These are phyloP conservation scores for Trichoderma guizhouense DNA, from an alignment of 2,329 filamentous ascomycete species.

Conservation along the genomic window DNA sequence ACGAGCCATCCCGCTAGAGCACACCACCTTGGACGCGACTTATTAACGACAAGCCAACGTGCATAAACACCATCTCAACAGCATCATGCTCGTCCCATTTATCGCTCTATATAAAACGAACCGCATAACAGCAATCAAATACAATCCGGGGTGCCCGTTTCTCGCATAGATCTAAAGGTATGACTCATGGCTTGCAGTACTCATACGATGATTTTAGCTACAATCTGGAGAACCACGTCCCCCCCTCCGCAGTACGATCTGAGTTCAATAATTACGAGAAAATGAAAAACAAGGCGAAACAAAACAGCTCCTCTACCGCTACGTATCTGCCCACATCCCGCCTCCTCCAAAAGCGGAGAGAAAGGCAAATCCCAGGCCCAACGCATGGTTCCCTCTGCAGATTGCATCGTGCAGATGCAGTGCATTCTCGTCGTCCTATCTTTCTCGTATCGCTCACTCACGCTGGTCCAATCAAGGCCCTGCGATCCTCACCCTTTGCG, in stretches of 20 bases:
- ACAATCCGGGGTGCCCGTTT: not conserved
- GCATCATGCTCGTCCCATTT: not conserved
- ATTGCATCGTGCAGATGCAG: not conserved
- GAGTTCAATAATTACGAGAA: not conserved
- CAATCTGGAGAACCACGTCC: not conserved
- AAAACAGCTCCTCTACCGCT: not conserved
- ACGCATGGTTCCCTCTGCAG: not conserved
- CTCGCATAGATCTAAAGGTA: not conserved
- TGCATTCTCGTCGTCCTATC: not conserved
- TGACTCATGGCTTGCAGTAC: not conserved
- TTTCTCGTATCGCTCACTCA: not conserved
- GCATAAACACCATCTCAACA: not conserved
- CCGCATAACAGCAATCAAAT: not conserved
- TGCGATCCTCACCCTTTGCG: not conserved
- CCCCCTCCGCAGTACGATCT: not conserved
- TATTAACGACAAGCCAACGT: not conserved
- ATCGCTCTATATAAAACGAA: not conserved
- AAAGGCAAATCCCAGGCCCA: not conserved
- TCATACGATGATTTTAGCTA: not conserved
- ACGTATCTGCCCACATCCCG: not conserved
- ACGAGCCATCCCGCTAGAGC: not conserved
- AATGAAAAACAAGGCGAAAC: not conserved
- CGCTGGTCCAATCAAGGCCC: not conserved
- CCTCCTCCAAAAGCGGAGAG: conserved; percentile 4
- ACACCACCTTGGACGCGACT: not conserved